phyloP scores from a whole-genome alignment of 2,329 filamentous ascomycete species.

The Ophiocordyceps camponoti-leonardi region DNA sequence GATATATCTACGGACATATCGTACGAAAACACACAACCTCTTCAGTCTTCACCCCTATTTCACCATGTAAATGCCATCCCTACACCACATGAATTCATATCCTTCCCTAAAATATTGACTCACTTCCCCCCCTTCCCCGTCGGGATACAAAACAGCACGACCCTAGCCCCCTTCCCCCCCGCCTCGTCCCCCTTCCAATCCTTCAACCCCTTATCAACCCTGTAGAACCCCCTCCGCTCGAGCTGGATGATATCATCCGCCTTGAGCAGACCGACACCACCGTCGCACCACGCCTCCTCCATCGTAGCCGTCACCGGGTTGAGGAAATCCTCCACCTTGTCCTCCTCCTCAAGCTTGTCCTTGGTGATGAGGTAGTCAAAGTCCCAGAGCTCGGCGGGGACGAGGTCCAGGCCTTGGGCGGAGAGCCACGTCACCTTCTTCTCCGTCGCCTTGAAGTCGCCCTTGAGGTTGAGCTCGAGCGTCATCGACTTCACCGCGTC shows the following conservation, averaged over 20 bases:
- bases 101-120: too few species aligned
- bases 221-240: conserved; percentile 82
- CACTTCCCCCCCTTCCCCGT: conserved; percentile 21
- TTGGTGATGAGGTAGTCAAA: conserved; percentile 94
- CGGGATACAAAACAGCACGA: conserved; percentile 40
- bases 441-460: conserved; percentile 85
- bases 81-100: too few species aligned
- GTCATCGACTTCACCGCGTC: conserved; percentile 52
- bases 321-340: conserved; percentile 69
- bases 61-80: too few species aligned
- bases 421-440: conserved; percentile 97
- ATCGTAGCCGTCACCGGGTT: conserved; percentile 59
- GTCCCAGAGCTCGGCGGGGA: conserved; percentile 75
- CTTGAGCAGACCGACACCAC: conserved; percentile 62
- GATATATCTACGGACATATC: too few species aligned
- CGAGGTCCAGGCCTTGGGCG: conserved; percentile 54
- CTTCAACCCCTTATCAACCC: conserved; percentile 52
- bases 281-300: conserved; percentile 62
- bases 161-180: conserved; percentile 25
- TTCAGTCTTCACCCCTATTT: too few species aligned
- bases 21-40: too few species aligned
- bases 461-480: conserved; percentile 75
- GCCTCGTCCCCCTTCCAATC: conserved; percentile 34
- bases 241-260: conserved; percentile 88
- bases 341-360: conserved; percentile 81